Evolutionary conservation across 306 rosid species (phyloP).

Genomic region (Castanospermum australe): DNA sequence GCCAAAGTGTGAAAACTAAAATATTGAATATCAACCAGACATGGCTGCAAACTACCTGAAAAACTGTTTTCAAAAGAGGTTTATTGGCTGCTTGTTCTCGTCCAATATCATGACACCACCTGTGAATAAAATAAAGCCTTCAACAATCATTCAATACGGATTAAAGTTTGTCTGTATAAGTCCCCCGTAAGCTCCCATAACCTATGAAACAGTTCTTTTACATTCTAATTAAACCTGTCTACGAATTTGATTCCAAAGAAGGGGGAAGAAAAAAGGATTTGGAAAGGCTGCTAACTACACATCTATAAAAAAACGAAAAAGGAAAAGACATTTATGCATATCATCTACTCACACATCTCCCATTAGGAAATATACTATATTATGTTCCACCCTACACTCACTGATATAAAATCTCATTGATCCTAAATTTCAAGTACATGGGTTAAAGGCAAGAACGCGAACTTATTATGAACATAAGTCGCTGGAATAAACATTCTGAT

Average conservation of each 20-base stretch:
- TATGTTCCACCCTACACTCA: constrained; percentile 5
- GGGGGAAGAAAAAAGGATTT: not conserved
- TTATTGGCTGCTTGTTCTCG: constrained; percentile 69
- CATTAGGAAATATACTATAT: not conserved
- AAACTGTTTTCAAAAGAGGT: constrained; percentile 69
- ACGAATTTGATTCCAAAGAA: not conserved
- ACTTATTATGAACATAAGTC: not conserved
- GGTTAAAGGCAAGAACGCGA: not conserved
- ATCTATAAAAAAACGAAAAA: not conserved
- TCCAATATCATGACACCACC: constrained; percentile 89
- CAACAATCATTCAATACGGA: not conserved
- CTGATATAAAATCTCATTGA: not conserved
- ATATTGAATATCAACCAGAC: not conserved
- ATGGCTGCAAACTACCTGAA: constrained; percentile 50
- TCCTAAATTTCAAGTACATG: not conserved
- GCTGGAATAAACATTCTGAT: constrained; percentile 12
- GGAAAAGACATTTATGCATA: not conserved
- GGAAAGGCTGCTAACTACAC: not conserved
- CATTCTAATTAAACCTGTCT: not conserved
- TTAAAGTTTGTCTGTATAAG: not conserved
- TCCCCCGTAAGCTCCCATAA: not conserved
- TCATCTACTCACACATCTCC: not conserved
- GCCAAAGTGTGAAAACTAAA: constrained; percentile 6
- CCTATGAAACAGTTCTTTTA: not conserved
- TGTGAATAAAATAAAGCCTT: constrained; percentile 24